Base-by-base conservation (phyloP, 2,329 filamentous ascomycete genomes). In the Curvularia sp. region DNA sequence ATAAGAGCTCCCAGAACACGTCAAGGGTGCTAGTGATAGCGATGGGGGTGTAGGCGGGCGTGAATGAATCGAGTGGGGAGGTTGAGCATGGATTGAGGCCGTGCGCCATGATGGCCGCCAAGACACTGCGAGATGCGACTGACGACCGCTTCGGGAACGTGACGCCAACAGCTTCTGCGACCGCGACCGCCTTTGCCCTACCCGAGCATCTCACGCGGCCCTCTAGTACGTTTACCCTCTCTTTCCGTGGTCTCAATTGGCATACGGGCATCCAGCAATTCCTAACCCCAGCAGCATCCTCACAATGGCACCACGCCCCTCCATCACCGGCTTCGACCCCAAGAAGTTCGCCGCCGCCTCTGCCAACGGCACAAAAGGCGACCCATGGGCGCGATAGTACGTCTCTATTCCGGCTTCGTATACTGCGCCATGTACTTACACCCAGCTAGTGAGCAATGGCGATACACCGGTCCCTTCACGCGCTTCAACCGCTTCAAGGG, bases 251-350 rank as follows among this genome's bases (percentile, higher is more conserved):
- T 23, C 30, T 30, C 50, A 57, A 63, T 59, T 55, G 55, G 36
- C 23, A 8, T 23, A 12, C 7, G 42, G 12, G 8, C 25, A 21
- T 41, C 30, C 51, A 39, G 18, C 47, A 53, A 55, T 53, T 57
- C 53, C 65, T 73, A 43, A 72, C 68, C 53, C 12, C 30, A 10
- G n/a, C 59, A 57, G 59, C 63, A 69, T 56, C 62, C 74, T 68
- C 55, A 55, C 45, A 53, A 86, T 86, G 84, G 78, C 83, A 68
- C 75, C 79, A 64, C 78, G 79, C 82, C 84, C 86, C 75, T 93
- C 92, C 84, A 87, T 96, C 80, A 97, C 94, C 72, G 94, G 94
- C 81, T 98, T 98, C 85, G 89, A 95, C 82, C 85, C 92, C 73
- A 87, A 87, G 77, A 90, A 91, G 79, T 89, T 93, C 80, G 90